Evolutionary conservation across 371 early-diverging fungal species (phyloP).

Genomic region (Mucor lusitanicus): DNA sequence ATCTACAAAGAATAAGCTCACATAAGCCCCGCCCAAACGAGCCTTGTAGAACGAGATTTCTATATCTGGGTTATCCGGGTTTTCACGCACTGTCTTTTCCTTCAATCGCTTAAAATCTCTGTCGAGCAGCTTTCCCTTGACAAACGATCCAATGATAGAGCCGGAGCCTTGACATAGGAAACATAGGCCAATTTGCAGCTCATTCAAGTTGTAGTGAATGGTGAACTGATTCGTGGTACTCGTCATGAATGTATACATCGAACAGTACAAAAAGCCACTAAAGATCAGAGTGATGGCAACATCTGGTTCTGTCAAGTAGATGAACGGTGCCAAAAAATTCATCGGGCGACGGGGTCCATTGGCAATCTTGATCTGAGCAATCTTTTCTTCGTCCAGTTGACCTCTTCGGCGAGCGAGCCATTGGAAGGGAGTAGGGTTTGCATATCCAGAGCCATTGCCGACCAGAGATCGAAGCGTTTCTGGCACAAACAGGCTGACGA

Average conservation of each 20-base stretch:
- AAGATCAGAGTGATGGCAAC: constrained; percentile 4
- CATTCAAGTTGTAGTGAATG: constrained; percentile 20
- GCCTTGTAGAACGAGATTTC: constrained; percentile 33
- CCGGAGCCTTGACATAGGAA: constrained; percentile 34
- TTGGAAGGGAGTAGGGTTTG: constrained; percentile 43
- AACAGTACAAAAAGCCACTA: constrained; percentile 3
- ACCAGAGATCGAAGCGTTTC: constrained; percentile 55
- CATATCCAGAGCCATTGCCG: constrained; percentile 42
- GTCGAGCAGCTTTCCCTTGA: constrained; percentile 30
- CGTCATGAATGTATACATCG: constrained; percentile 20
- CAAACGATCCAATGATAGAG: constrained; percentile 27
- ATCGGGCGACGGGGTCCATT: background rate
- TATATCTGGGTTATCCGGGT: constrained; percentile 9
- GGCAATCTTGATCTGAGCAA: constrained; percentile 6
- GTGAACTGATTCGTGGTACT: constrained; percentile 29
- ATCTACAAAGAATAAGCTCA: constrained; percentile 12
- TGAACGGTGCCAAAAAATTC: constrained; percentile 19
- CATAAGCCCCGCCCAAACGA: constrained; percentile 28
- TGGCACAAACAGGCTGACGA: constrained; percentile 28
- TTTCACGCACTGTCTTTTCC: background rate
- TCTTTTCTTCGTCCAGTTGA: constrained; percentile 11
- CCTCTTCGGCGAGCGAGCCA: constrained; percentile 3
- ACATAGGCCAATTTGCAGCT: constrained; percentile 37
- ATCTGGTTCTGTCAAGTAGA: constrained; percentile 20
- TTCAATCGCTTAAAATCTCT: constrained; percentile 26